phyloP scores from a whole-genome alignment of 768 basidiomycete genomes.

The Clitopilus hobsonii region DNA sequence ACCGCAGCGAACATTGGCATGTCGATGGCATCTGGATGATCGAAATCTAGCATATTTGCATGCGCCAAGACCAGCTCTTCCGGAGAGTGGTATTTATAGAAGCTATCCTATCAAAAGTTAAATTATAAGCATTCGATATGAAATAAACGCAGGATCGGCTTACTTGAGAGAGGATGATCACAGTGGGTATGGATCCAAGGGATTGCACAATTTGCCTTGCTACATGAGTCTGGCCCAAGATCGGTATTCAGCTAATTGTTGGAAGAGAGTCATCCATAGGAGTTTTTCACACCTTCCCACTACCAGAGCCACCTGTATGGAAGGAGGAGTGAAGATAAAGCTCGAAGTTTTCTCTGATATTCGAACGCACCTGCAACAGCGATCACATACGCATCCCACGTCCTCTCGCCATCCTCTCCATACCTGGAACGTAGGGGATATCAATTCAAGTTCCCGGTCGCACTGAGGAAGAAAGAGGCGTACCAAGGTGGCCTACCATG shows the following conservation, averaged over 20 bases:
- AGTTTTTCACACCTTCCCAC: slow-evolving; percentile 65
- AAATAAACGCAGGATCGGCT: slow-evolving; percentile 5
- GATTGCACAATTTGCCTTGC: slow-evolving; percentile 76
- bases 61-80: slow-evolving; percentile 85
- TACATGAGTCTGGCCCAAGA: slow-evolving; percentile 66
- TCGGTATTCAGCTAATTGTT: slow-evolving; percentile 1
- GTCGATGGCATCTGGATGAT: slow-evolving; percentile 92
- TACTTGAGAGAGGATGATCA: slow-evolving; percentile 89
- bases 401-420: slow-evolving; percentile 64
- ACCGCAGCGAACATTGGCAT: slow-evolving; percentile 82
- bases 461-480: slow-evolving; percentile 8
- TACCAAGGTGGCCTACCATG: slow-evolving; percentile 88
- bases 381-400: slow-evolving; percentile 77
- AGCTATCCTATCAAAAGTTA: slow-evolving; percentile 68
- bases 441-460: neutral
- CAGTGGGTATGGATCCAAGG: slow-evolving; percentile 79
- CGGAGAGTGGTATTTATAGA: slow-evolving; percentile 77
- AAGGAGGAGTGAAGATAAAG: neutral
- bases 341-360: slow-evolving; percentile 4
- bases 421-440: slow-evolving; percentile 47
- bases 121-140: neutral
- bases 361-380: slow-evolving; percentile 67
- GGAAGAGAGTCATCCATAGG: slow-evolving; percentile 1
- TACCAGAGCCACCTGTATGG: slow-evolving; percentile 70
- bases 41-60: slow-evolving; percentile 77